Evolutionary conservation across 1,284 basidiomycete genomes (phyloP).

Genomic region (Papiliotrema terrestris): DNA sequence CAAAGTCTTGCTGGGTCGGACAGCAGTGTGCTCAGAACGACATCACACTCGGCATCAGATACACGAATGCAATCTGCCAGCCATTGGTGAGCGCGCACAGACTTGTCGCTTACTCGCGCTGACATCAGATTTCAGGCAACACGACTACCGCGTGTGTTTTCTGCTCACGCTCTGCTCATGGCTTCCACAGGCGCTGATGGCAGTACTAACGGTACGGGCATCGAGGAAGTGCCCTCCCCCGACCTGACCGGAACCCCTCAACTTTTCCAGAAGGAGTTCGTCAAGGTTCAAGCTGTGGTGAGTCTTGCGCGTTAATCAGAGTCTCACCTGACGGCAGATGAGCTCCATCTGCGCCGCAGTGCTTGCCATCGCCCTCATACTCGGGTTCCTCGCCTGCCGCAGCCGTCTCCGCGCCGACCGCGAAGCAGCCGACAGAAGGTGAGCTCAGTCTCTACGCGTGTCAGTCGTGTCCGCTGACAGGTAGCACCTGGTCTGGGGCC

Average conservation of each 20-base stretch:
- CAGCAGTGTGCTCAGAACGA: conserved; percentile 14
- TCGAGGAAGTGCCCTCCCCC: neutral
- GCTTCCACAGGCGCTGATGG: too few species aligned
- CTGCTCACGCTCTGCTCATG: too few species aligned
- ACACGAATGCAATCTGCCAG: conserved; percentile 15
- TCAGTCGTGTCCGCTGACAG: neutral
- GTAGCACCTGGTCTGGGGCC: conserved; percentile 29
- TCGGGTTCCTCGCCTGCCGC: conserved; percentile 27
- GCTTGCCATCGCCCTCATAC: conserved; percentile 18
- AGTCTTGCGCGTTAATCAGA: neutral
- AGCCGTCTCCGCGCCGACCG: conserved; percentile 18
- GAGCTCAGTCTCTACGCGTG: neutral
- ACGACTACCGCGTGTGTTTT: neutral
- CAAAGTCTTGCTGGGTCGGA: conserved; percentile 15
- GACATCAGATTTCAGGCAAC: neutral
- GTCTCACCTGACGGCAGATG: conserved; percentile 18
- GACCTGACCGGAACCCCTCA: conserved; percentile 13
- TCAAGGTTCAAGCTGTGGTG: conserved; percentile 29
- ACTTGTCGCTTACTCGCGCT: neutral
- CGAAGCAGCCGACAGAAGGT: conserved; percentile 19
- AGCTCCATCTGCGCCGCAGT: conserved; percentile 31
- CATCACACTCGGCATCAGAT: conserved; percentile 13
- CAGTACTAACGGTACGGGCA: neutral
- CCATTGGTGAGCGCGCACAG: conserved; percentile 13
- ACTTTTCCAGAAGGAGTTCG: conserved; percentile 11